Conservation (phyloP, 495 filamentous ascomycete species). For the Pyrenula massariospora region DNA sequence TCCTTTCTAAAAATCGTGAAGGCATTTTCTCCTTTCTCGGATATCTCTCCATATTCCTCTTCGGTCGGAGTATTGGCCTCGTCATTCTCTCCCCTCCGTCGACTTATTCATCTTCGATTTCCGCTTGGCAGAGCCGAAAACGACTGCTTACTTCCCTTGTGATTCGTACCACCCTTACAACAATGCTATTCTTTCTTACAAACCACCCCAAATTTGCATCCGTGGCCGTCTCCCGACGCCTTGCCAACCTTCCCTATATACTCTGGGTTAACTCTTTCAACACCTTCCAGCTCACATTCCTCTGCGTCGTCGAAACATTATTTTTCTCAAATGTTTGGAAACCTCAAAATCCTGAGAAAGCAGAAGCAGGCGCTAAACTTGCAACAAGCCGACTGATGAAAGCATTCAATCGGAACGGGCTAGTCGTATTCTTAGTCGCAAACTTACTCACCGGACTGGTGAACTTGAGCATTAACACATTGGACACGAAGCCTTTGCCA, state of each 20-base stretch:
- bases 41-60: conserved; percentile 89
- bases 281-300: conserved; percentile 61
- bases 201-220: conserved; percentile 28
- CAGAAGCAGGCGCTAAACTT: conserved; percentile 13
- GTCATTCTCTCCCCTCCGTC: conserved; percentile 56
- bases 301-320: conserved; percentile 61
- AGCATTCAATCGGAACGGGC: conserved; percentile 79
- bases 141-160: conserved; percentile 46
- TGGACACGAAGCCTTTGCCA: conserved; percentile 47
- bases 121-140: conserved; percentile 28
- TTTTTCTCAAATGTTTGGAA: conserved; percentile 48
- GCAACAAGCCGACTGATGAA: conserved; percentile 60
- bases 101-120: conserved; percentile 17
- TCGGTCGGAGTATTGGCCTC: conserved; percentile 73
- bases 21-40: conserved; percentile 87
- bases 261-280: conserved; percentile 90
- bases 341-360: conserved; percentile 11
- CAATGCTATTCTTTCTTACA: conserved; percentile 50
- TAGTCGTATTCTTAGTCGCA: conserved; percentile 76
- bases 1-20: conserved; percentile 84
- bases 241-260: conserved; percentile 90
- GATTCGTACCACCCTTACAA: conserved; percentile 43
- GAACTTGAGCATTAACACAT: conserved; percentile 73
- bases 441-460: conserved; percentile 83
- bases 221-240: conserved; percentile 68